Evolutionary conservation across 1,284 basidiomycete genomes (phyloP).

Genomic region (Ceratobasidium sp.): DNA sequence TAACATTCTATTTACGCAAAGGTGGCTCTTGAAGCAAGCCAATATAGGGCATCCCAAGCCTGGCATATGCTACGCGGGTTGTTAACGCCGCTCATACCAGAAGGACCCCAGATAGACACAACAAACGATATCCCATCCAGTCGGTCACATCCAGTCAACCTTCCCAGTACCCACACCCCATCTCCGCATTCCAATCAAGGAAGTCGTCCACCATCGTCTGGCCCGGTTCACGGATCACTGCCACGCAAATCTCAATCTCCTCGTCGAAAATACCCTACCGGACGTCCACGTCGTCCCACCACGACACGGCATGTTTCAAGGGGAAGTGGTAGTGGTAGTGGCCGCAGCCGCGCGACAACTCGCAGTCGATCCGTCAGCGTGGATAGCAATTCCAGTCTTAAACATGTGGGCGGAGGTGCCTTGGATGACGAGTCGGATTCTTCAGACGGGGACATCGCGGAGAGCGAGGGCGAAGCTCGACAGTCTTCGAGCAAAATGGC

Average conservation of each 20-base stretch:
- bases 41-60: constrained; percentile 72
- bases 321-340: constrained; percentile 46
- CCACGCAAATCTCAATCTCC: constrained; percentile 41
- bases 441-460: constrained; percentile 65
- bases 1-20: constrained; percentile 4
- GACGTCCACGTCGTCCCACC: constrained; percentile 36
- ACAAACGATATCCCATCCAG: constrained; percentile 20
- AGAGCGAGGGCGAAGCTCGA: constrained; percentile 19
- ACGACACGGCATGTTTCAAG: constrained; percentile 44
- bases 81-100: constrained; percentile 65
- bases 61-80: constrained; percentile 77
- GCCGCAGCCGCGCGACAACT: constrained; percentile 37
- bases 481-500: constrained; percentile 5
- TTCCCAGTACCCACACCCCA: constrained; percentile 38
- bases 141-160: constrained; percentile 35
- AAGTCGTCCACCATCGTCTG: constrained; percentile 36
- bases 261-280: constrained; percentile 31
- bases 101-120: constrained; percentile 9
- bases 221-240: constrained; percentile 14
- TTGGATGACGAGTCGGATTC: constrained; percentile 66
- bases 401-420: constrained; percentile 79
- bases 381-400: constrained; percentile 42
- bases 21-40: constrained; percentile 62
- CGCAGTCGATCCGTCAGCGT: constrained; percentile 43
- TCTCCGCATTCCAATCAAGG: constrained; percentile 44